Conservation (phyloP, 2,329 filamentous ascomycete species). For the Myriosclerotinia duriaeana region DNA sequence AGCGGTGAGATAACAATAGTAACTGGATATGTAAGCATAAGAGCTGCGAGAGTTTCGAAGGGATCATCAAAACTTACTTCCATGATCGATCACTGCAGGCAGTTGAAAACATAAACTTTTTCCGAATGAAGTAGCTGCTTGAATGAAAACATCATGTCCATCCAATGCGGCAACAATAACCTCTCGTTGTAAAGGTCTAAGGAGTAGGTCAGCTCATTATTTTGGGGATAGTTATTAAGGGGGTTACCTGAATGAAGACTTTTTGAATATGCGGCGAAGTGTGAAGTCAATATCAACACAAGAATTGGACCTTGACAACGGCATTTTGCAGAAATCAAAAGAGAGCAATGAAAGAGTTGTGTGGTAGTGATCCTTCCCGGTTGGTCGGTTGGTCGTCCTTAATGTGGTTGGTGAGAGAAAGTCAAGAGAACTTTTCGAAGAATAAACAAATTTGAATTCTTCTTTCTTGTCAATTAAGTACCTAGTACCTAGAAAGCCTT, state of each 20-base stretch:
- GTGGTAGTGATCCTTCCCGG: no score
- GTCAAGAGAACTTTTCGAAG: not conserved
- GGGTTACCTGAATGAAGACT: conserved; percentile 67
- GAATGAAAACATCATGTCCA: conserved; percentile 87
- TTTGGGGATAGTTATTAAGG: not conserved
- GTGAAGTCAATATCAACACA: conserved; percentile 71
- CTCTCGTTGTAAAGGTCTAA: conserved; percentile 78
- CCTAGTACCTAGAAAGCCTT: not conserved
- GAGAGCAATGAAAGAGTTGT: not conserved
- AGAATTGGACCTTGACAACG: conserved; percentile 49
- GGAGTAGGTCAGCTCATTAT: conserved; percentile 26
- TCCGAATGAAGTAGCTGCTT: conserved; percentile 86
- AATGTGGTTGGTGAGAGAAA: not conserved
- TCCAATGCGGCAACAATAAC: conserved; percentile 80
- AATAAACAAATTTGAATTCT: not conserved
- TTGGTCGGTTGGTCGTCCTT: not conserved
- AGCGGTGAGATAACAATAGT: conserved; percentile 89
- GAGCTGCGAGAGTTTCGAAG: not conserved
- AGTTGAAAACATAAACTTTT: conserved; percentile 94
- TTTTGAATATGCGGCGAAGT: conserved; percentile 70
- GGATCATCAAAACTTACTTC: conserved; percentile 59
- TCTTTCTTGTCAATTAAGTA: not conserved
- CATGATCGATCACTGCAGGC: conserved; percentile 81
- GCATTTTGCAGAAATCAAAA: conserved; percentile 29
- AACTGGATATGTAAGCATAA: conserved; percentile 51